phyloP scores from a whole-genome alignment of 108 stramenopile genomes.

The Cyclotella kingstonii region DNA sequence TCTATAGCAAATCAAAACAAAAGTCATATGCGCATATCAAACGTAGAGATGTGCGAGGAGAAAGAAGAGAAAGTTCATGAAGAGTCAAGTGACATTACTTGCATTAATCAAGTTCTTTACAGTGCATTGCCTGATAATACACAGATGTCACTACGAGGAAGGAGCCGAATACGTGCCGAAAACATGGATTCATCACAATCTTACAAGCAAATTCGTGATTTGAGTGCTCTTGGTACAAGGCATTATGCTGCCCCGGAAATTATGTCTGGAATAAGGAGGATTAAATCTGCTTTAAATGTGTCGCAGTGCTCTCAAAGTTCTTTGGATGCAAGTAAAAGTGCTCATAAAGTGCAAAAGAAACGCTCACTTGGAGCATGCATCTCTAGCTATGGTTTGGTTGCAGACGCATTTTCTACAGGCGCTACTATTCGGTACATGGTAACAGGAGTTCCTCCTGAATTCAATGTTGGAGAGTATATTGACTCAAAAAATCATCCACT shows the following conservation, averaged over 20 bases:
- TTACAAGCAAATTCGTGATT: constrained; percentile 8
- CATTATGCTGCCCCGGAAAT: constrained; percentile 88
- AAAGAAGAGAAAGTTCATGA: neutral
- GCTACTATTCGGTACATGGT: constrained; percentile 75
- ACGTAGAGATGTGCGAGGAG: neutral
- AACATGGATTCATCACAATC: constrained; percentile 11
- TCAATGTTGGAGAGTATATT: constrained; percentile 67
- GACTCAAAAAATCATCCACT: constrained; percentile 25
- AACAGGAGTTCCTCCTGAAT: constrained; percentile 79
- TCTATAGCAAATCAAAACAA: constrained; percentile 3
- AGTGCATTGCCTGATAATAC: neutral
- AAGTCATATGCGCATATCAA: neutral
- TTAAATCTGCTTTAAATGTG: neutral
- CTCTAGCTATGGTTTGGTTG: constrained; percentile 86
- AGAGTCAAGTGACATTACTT: neutral
- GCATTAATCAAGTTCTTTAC: neutral
- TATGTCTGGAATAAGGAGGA: constrained; percentile 14
- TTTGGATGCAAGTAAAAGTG: constrained; percentile 43
- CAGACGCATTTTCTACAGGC: constrained; percentile 82
- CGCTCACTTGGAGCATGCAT: constrained; percentile 70
- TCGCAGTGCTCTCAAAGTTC: constrained; percentile 5
- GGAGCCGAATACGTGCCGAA: constrained; percentile 8
- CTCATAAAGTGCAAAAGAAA: constrained; percentile 6
- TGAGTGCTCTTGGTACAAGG: constrained; percentile 68
- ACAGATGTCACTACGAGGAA: constrained; percentile 14